These are phyloP conservation scores for Stephania japonica DNA, from an alignment of 164 flowering plant species.

Conservation along the genomic window DNA sequence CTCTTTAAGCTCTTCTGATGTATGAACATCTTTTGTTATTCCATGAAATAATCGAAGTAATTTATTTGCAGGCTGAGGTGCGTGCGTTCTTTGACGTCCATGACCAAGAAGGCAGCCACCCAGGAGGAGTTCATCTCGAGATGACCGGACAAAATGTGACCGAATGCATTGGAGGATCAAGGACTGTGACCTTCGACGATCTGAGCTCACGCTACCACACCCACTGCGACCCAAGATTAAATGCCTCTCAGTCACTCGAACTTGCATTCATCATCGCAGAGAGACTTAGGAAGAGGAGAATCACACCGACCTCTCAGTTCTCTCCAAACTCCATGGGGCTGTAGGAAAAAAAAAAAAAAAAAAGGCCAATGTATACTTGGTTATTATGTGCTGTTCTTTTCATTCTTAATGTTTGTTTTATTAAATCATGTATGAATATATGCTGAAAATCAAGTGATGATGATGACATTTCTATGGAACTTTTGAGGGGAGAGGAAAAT, in stretches of 20 bases:
- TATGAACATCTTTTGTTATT: background rate
- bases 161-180: conserved; percentile 88
- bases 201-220: conserved; percentile 89
- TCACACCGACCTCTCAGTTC: conserved; percentile 7
- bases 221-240: conserved; percentile 89
- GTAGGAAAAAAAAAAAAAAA: background rate
- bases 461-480: background rate
- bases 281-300: conserved; percentile 72
- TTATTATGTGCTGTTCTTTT: background rate
- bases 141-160: conserved; percentile 93
- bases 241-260: conserved; percentile 87
- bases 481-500: background rate
- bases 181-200: conserved; percentile 82
- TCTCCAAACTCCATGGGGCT: background rate
- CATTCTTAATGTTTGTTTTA: background rate
- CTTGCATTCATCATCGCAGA: conserved; percentile 88
- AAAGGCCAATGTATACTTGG: background rate
- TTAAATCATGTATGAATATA: background rate
- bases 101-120: conserved; percentile 89
- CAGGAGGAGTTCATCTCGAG: conserved; percentile 86
- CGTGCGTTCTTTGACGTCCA: conserved; percentile 92
- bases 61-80: conserved; percentile 58
- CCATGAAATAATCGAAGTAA: background rate
- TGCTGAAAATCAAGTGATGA: background rate
- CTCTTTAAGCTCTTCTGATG: background rate